Percentiles rank a stretch among this genome's conserved stretches.
Evolutionary conservation across 2,329 filamentous ascomycete species (phyloP).

Genomic region (Aureobasidium mangrovei): DNA sequence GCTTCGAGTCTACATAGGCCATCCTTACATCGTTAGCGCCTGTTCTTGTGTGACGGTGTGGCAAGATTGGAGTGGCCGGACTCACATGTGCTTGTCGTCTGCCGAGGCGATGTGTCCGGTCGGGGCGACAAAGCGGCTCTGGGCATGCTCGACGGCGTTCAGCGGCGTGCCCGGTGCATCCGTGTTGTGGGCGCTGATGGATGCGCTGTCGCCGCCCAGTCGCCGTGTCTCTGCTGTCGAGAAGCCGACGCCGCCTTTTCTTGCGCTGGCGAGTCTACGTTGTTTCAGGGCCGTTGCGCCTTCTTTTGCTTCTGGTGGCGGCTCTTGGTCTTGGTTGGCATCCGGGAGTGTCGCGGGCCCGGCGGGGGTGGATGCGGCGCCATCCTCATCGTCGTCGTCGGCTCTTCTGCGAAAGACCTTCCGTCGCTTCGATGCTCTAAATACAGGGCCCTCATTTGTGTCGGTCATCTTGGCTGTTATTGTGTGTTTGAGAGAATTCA

Average conservation of each 20-base stretch:
- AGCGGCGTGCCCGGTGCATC: conserved; percentile 25
- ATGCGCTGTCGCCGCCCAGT: conserved; percentile 14
- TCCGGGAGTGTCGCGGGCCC: conserved; percentile 5
- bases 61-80: conserved; percentile 20
- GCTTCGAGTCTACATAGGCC: conserved; percentile 74
- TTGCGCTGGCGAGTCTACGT: conserved; percentile 42
- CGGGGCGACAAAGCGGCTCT: conserved; percentile 59
- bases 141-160: conserved; percentile 33
- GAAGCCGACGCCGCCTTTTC: conserved; percentile 51
- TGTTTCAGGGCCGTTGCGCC: conserved; percentile 26
- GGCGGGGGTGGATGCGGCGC: background rate
- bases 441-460: conserved; percentile 30
- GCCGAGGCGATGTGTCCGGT: conserved; percentile 58
- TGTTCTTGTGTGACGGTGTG: conserved; percentile 2
- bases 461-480: background rate
- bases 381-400: conserved; percentile 20
- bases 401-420: conserved; percentile 42
- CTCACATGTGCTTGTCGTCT: conserved; percentile 71
- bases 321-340: background rate
- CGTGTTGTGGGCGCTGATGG: conserved; percentile 21
- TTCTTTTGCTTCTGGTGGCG: background rate
- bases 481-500: background rate
- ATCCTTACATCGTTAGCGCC: conserved; percentile 66
- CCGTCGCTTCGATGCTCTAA: conserved; percentile 42
- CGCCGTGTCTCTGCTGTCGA: conserved; percentile 29